Evolutionary conservation across 2,329 filamentous ascomycete species (phyloP).

Genomic region (Monosporascus sp.): DNA sequence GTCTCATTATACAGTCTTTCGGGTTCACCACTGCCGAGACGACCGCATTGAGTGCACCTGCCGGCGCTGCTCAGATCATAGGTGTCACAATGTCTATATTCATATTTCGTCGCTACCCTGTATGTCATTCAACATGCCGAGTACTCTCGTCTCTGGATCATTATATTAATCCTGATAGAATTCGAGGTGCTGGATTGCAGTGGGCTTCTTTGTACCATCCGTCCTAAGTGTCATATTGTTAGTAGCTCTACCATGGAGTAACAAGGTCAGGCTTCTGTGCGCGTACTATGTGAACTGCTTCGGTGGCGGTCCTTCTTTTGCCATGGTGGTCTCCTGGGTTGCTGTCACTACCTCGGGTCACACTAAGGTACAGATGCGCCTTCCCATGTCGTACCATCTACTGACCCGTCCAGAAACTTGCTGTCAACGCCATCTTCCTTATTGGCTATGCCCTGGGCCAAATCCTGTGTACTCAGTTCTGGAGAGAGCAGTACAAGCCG

Average conservation of each 20-base stretch:
- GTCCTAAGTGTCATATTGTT: conserved; percentile 1
- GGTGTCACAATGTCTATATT: conserved; percentile 1
- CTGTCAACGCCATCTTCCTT: conserved; percentile 3
- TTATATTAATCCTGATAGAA: background rate
- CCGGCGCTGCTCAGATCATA: background rate
- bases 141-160: background rate
- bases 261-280: conserved; percentile 1
- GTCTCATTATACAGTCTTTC: conserved; percentile 2
- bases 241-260: conserved; percentile 2
- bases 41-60: conserved; percentile 2
- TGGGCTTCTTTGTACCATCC: conserved; percentile 2
- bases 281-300: conserved; percentile 4
- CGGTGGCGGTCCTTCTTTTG: conserved; percentile 3
- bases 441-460: conserved; percentile 3
- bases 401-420: conserved; percentile 2
- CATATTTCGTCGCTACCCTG: conserved; percentile 2
- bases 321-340: conserved; percentile 4
- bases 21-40: conserved; percentile 2
- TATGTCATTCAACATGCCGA: background rate
- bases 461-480: conserved; percentile 4
- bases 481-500: conserved; percentile 6
- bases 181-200: conserved; percentile 3
- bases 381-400: background rate
- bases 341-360: conserved; percentile 4
- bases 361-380: background rate